These are phyloP conservation scores for Nymphaea colorata DNA, from an alignment of 164 flowering plant genomes.

Conservation along the genomic window DNA sequence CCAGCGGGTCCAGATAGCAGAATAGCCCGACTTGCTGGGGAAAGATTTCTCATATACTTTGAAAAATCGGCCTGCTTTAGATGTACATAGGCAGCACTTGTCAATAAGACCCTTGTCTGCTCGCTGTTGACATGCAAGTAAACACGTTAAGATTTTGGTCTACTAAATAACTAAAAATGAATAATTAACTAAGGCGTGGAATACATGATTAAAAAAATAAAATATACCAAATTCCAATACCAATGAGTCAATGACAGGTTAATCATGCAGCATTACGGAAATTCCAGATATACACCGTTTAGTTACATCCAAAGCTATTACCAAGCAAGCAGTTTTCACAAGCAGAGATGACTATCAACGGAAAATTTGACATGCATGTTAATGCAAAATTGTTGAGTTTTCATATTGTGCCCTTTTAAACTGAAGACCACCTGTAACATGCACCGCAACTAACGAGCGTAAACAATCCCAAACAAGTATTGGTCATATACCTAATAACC, in stretches of 20 bases:
- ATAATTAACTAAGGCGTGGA: background rate
- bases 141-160: background rate
- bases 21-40: constrained; percentile 87
- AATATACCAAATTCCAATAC: background rate
- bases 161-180: constrained; percentile 1
- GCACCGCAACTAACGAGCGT: too few relatives aligned
- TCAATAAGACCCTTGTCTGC: constrained; percentile 72
- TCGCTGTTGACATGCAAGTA: constrained; percentile 35
- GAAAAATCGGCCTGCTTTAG: constrained; percentile 69
- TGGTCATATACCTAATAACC: too few relatives aligned
- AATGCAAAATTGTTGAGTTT: too few relatives aligned
- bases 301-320: too few relatives aligned
- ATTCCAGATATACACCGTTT: too few relatives aligned
- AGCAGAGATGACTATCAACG: too few relatives aligned
- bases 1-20: constrained; percentile 96
- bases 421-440: too few relatives aligned
- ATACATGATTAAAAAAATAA: background rate
- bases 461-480: too few relatives aligned
- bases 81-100: constrained; percentile 92
- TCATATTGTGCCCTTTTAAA: too few relatives aligned
- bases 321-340: too few relatives aligned
- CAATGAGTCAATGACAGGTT: background rate
- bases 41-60: constrained; percentile 72
- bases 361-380: too few relatives aligned
- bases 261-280: too few relatives aligned